phyloP scores from a whole-genome alignment of 495 filamentous ascomycete genomes.

The Amorphotheca resinae region DNA sequence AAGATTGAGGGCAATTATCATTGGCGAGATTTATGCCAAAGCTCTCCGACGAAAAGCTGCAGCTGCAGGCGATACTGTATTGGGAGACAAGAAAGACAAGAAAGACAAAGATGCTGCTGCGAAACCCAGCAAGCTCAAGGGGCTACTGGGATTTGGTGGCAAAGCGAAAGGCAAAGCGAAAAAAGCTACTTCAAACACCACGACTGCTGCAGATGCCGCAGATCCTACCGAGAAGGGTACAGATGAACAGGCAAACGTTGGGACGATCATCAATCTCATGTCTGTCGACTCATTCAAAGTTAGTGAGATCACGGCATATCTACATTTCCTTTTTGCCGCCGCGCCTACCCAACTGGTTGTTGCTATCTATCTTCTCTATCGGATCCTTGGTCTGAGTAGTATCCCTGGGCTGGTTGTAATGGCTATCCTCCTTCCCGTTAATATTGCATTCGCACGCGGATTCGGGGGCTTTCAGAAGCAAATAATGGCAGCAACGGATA shows the following conservation, averaged over 20 bases:
- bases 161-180: constrained; percentile 36
- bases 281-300: constrained; percentile 98
- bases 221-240: constrained; percentile 31
- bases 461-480: constrained; percentile 77
- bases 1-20: constrained; percentile 81
- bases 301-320: constrained; percentile 56
- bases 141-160: constrained; percentile 46
- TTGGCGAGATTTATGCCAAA: constrained; percentile 97
- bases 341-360: constrained; percentile 32
- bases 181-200: constrained; percentile 3
- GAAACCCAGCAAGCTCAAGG: constrained; percentile 37
- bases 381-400: constrained; percentile 82
- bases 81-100: constrained; percentile 50
- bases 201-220: constrained; percentile 20
- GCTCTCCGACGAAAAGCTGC: constrained; percentile 85
- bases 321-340: constrained; percentile 35
- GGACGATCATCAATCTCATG: constrained; percentile 98
- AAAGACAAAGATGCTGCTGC: constrained; percentile 44
- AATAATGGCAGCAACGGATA: constrained; percentile 91
- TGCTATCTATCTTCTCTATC: constrained; percentile 55
- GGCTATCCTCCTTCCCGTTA: constrained; percentile 76
- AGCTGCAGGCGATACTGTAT: constrained; percentile 53
- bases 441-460: constrained; percentile 69
- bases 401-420: constrained; percentile 92
- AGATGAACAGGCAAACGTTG: constrained; percentile 70